Evolutionary conservation across 2,329 filamentous ascomycete genomes (phyloP), one percentile per base, ranked within the genome.

Genomic region (Plectosphaerella cucumerina): DNA sequence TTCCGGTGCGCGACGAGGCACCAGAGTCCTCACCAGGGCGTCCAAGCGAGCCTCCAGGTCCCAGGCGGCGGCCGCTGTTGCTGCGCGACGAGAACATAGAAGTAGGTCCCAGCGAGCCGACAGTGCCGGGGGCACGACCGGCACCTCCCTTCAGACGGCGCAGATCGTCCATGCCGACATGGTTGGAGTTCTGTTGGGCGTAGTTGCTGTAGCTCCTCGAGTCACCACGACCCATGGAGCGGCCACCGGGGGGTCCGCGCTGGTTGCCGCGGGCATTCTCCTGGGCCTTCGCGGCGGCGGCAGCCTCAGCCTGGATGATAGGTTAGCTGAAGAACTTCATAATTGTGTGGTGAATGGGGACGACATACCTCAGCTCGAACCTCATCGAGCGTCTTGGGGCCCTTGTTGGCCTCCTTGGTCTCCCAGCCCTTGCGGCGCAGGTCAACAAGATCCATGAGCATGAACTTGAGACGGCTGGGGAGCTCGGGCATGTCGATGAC

Each of bases 361-460:
- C 35, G 39, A 70, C 78, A 63, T 74, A 85, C 84, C 72, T 90
- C 87, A 59, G 86, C 87, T 66, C 91, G 89, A 59, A 99, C 89
- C 73, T 97, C 89, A 4, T 91, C 85, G 49, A 99, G 87, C 9
- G 94, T 99, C 85, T 97, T 97, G 53, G 94, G 94, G 35, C 94
- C 94, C 78, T 97, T 97, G 73, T 92, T 88, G 49, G 77, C 74
- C 66, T 96, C 90, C 78, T 96, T 97, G 51, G 90, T 91, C 54
- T 80, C 71, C 94, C 94, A 99, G 66, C 81, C 78, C 48, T 77
- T 75, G 65, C 71, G 83, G 59, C 94, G 86, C 58, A 99, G 78
- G 67, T 99, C 94, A 51, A 96, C 69, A 50, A 96, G 82, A 66
- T 99, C 94, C 85, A 97, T 84, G 54, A 99, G 81, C 94, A 99